phyloP scores from a whole-genome alignment of 768 basidiomycete genomes.

The Boletus rufocinnamomeus region DNA sequence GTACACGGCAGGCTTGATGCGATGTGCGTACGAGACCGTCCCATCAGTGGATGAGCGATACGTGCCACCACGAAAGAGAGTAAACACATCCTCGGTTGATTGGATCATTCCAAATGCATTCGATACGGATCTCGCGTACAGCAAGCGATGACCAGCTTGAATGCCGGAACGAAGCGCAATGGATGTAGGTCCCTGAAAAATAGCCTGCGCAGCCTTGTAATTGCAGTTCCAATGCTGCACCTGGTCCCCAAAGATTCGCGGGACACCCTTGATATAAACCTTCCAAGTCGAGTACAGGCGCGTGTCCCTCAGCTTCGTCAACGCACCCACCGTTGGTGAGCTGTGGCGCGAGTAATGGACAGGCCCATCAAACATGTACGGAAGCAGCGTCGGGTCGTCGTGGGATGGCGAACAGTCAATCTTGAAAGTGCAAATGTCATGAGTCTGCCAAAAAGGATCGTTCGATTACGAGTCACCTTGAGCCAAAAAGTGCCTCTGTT shows the following conservation, averaged over 20 bases:
- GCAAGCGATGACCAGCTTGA: conserved; percentile 69
- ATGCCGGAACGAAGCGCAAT: conserved; percentile 68
- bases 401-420: conserved; percentile 56
- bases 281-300: conserved; percentile 83
- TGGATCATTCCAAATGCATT: conserved; percentile 66
- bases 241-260: conserved; percentile 56
- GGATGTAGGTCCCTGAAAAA: conserved; percentile 63
- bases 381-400: conserved; percentile 40
- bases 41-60: conserved; percentile 16
- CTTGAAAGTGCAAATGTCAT: conserved; percentile 35
- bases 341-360: conserved; percentile 69
- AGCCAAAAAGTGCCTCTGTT: conserved; percentile 67
- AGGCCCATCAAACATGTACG: conserved; percentile 74
- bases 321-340: conserved; percentile 66
- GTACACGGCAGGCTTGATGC: conserved; percentile 81
- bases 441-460: neutral
- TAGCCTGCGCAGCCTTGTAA: conserved; percentile 71
- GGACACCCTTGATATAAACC: conserved; percentile 60
- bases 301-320: conserved; percentile 61
- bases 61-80: conserved; percentile 53
- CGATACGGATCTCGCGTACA: conserved; percentile 66
- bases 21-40: conserved; percentile 33
- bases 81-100: conserved; percentile 46
- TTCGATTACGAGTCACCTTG: conserved; percentile 43
- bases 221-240: conserved; percentile 66